Base-by-base conservation (phyloP, 2,329 filamentous ascomycete genomes). In the Aspergillus brunneoviolaceus region DNA sequence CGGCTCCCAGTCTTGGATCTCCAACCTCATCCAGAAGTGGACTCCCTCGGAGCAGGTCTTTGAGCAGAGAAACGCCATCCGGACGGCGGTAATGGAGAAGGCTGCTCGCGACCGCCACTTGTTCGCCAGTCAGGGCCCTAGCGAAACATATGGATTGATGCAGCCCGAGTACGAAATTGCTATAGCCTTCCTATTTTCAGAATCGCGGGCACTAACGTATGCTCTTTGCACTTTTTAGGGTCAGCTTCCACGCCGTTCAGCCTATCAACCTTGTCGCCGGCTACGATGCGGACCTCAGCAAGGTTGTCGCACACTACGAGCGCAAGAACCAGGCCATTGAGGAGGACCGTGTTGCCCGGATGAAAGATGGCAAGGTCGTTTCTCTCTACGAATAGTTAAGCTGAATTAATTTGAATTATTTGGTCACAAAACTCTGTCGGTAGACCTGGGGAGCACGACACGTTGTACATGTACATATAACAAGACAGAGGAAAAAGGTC, bases 221-320 rank as follows among this genome's bases (percentile, higher is more conserved):
- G 19, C 29, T 19, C 50, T 27, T 57, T 31, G 29, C 54, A 50
- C 25, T 57, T 60, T 60, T 51, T 70, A 89, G 87, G 67, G 77
- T 84, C 64, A 84, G 60, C 62, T 68, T 89, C 76, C 89, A 89
- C 71, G 75, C 77, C 23, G 83, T 84, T 55, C 85, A 85, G 1
- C 86, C 86, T 16, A 87, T 80, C 75, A 90, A 90, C 70, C 82
- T 89, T 58, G 77, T 82, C 33, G 85, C 87, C 49, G 87, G 87
- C 55, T 83, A 84, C 50, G 75, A 81, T 58, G 82, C 82, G 52
- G 82, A 87, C 69, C 77, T 90, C 67, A 83, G 83, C 70, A 73
- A 81, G 55, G 79, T 89, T 58, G 84, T 87, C 60, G 83, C 81
- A 31, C 85, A 89, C 76, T 89, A 88, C 72, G 78, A 86, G 73